Evolutionary conservation across 257 asterid species (phyloP).

Genomic region (Thymus quinquecostatus): DNA sequence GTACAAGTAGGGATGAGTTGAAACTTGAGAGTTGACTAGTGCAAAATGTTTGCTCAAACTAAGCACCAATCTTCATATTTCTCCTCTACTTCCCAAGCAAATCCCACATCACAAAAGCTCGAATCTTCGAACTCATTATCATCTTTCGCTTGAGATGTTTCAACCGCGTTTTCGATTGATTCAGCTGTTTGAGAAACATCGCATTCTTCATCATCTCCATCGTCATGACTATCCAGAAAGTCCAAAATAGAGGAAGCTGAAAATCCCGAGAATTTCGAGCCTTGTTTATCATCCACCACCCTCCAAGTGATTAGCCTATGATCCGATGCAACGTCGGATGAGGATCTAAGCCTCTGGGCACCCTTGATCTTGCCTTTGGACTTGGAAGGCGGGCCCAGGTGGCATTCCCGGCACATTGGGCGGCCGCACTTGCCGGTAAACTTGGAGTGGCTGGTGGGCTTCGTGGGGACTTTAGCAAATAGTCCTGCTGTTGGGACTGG

Average conservation of each 20-base stretch:
- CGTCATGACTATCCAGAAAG: constrained; percentile 34
- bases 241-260: constrained; percentile 56
- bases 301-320: too few species aligned
- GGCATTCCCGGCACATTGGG: constrained; percentile 52
- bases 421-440: constrained; percentile 63
- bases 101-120: constrained; percentile 11
- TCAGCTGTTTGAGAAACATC: too few species aligned
- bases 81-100: constrained; percentile 1
- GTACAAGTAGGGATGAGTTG: too few species aligned
- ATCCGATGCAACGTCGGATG: constrained; percentile 33
- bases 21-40: background rate
- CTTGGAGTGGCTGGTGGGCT: constrained; percentile 72
- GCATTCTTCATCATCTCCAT: constrained; percentile 12
- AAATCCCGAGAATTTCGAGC: constrained; percentile 42
- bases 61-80: constrained; percentile 59
- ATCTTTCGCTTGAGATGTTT: background rate
- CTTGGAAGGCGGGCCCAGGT: constrained; percentile 45
- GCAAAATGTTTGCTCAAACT: constrained; percentile 36
- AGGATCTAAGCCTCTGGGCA: constrained; percentile 37
- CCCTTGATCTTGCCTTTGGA: constrained; percentile 62
- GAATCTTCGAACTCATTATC: background rate
- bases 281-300: background rate
- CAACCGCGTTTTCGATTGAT: background rate
- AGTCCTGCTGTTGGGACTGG: constrained; percentile 56
- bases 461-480: constrained; percentile 44